Conservation (phyloP, 2,329 filamentous ascomycete species). For the Fusarium mexicanum region DNA sequence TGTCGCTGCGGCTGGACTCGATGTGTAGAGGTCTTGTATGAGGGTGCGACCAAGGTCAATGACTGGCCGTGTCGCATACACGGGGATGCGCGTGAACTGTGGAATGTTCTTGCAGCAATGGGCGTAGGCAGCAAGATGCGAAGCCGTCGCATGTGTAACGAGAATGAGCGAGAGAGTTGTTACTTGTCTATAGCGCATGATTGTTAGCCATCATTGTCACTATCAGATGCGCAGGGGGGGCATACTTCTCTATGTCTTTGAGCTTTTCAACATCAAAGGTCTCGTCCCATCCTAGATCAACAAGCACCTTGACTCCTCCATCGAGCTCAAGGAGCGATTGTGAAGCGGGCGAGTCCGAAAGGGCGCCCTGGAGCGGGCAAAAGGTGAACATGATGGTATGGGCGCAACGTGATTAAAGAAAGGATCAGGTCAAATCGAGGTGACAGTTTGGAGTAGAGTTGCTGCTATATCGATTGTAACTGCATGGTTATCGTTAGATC, state of each 20-base stretch:
- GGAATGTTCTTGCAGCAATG: constrained; percentile 98
- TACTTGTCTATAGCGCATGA: constrained; percentile 71
- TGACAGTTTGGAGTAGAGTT: neutral
- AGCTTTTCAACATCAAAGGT: constrained; percentile 85
- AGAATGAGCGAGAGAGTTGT: constrained; percentile 93
- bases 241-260: constrained; percentile 87
- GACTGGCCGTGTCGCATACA: constrained; percentile 94
- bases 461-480: constrained; percentile 28
- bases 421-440: constrained; percentile 9
- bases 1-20: constrained; percentile 86
- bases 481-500: constrained; percentile 33
- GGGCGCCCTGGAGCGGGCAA: constrained; percentile 89
- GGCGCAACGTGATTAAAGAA: constrained; percentile 23
- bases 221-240: constrained; percentile 14
- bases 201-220: constrained; percentile 32
- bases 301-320: constrained; percentile 92
- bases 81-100: constrained; percentile 88
- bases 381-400: constrained; percentile 88
- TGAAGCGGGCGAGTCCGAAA: constrained; percentile 85
- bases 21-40: constrained; percentile 90
- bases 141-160: constrained; percentile 90
- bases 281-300: constrained; percentile 97
- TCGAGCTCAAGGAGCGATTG: constrained; percentile 98
- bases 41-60: constrained; percentile 92
- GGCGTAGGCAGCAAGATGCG: constrained; percentile 91